These are phyloP conservation scores for Syzygium oleosum DNA, from an alignment of 345 rosid genomes.

Conservation along the genomic window DNA sequence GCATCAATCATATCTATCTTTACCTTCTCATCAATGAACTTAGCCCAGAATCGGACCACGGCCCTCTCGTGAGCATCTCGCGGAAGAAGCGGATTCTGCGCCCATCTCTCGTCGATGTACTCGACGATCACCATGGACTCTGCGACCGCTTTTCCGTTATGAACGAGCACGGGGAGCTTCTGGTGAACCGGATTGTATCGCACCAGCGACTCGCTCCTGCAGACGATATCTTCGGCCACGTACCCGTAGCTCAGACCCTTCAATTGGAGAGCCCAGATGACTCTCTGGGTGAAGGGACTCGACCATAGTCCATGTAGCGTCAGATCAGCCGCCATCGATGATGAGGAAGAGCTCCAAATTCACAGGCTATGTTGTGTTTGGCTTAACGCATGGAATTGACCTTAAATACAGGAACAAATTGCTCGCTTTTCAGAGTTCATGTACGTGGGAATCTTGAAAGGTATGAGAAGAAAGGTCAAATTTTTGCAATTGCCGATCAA, in stretches of 20 bases:
- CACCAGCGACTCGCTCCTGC: slow-evolving; percentile 14
- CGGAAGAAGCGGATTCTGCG: slow-evolving; percentile 15
- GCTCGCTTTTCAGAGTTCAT: background rate
- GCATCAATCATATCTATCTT: background rate
- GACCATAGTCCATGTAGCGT: slow-evolving; percentile 15
- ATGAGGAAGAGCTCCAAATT: background rate
- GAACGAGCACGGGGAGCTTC: slow-evolving; percentile 25
- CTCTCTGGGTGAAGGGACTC: slow-evolving; percentile 20
- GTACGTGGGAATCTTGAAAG: background rate
- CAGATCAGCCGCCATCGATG: slow-evolving; percentile 1
- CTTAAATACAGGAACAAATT: background rate
- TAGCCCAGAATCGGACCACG: slow-evolving; percentile 17
- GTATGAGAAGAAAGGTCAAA: background rate
- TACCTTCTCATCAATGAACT: slow-evolving; percentile 23
- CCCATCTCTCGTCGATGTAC: slow-evolving; percentile 29
- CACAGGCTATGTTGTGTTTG: background rate
- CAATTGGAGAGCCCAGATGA: slow-evolving; percentile 21
- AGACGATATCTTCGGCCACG: slow-evolving; percentile 13
- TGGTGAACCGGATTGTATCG: slow-evolving; percentile 11
- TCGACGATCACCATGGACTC: slow-evolving; percentile 26
- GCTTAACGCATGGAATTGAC: background rate
- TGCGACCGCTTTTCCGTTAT: slow-evolving; percentile 10
- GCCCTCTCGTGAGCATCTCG: slow-evolving; percentile 14
- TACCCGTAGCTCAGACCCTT: slow-evolving; percentile 20
- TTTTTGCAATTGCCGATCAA: background rate